These are phyloP conservation scores for Aspergillus ruber DNA, from an alignment of 2,329 filamentous ascomycete genomes.

Conservation along the genomic window DNA sequence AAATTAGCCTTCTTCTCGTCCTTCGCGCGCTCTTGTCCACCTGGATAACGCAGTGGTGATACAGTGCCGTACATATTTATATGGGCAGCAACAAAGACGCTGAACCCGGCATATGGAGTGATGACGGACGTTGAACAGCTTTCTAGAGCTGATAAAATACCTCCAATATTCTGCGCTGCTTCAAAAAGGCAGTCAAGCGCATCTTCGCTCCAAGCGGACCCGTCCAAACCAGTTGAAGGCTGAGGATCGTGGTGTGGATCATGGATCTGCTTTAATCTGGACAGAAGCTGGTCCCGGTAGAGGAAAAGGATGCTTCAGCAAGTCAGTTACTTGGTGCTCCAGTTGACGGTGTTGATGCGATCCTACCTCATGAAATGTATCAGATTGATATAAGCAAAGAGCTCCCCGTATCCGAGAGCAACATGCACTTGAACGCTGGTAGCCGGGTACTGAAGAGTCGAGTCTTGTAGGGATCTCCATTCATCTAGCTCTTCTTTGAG, in stretches of 20 bases:
- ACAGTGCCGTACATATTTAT: slow-evolving; percentile 36
- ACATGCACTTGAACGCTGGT: slow-evolving; percentile 31
- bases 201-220: slow-evolving; percentile 4
- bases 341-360: background rate
- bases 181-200: slow-evolving; percentile 27
- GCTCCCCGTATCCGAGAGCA: slow-evolving; percentile 28
- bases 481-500: slow-evolving; percentile 30
- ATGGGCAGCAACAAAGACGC: slow-evolving; percentile 31
- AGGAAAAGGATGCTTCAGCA: slow-evolving; percentile 26
- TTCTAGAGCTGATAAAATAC: slow-evolving; percentile 25
- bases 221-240: slow-evolving; percentile 9
- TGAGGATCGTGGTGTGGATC: slow-evolving; percentile 14
- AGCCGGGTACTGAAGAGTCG: slow-evolving; percentile 26
- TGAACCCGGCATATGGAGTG: slow-evolving; percentile 33
- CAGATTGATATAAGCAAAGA: slow-evolving; percentile 34
- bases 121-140: slow-evolving; percentile 26
- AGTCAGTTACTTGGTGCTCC: background rate
- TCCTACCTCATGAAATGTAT: slow-evolving; percentile 32
- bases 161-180: slow-evolving; percentile 27
- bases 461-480: slow-evolving; percentile 29
- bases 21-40: slow-evolving; percentile 24
- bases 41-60: slow-evolving; percentile 26
- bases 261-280: slow-evolving; percentile 18
- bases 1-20: slow-evolving; percentile 27
- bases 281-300: slow-evolving; percentile 28